phyloP scores from a whole-genome alignment of 306 rosid genomes.

The Glycine soja region DNA sequence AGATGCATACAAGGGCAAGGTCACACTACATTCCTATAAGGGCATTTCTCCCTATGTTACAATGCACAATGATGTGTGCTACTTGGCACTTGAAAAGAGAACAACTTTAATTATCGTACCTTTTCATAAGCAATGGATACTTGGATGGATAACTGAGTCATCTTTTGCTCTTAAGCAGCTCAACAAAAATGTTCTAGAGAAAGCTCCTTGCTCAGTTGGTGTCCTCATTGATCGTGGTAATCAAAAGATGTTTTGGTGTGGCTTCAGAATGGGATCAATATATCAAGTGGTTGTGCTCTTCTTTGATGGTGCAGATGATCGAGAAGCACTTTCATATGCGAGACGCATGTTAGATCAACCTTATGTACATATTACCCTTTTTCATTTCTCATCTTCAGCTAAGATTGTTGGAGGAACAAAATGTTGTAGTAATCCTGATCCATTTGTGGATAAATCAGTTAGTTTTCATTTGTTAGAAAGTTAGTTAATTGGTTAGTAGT shows the following conservation, averaged over 20 bases:
- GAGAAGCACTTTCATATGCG: constrained; percentile 69
- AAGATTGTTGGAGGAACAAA: constrained; percentile 57
- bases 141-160: constrained; percentile 50
- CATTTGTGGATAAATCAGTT: too few species aligned
- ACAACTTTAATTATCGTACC: constrained; percentile 68
- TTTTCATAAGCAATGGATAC: constrained; percentile 59
- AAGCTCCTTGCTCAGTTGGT: constrained; percentile 86
- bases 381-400: constrained; percentile 52
- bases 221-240: constrained; percentile 68
- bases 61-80: constrained; percentile 85
- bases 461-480: too few species aligned
- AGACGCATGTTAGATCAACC: constrained; percentile 61
- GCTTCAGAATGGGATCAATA: constrained; percentile 12
- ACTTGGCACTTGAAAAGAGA: constrained; percentile 69
- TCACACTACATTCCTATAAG: constrained; percentile 56
- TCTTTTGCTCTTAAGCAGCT: constrained; percentile 53
- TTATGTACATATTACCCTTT: constrained; percentile 56
- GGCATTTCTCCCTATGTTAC: constrained; percentile 63
- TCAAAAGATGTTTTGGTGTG: constrained; percentile 47
- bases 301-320: constrained; percentile 80
- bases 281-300: constrained; percentile 62
- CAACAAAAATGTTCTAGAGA: constrained; percentile 67
- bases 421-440: too few species aligned
- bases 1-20: constrained; percentile 39
- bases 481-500: too few species aligned